Percentiles rank a stretch among this genome's conserved stretches.
These are phyloP conservation scores for Geotrichum aggregatum DNA, from an alignment of 1,139 yeast genomes.

Conservation along the genomic window DNA sequence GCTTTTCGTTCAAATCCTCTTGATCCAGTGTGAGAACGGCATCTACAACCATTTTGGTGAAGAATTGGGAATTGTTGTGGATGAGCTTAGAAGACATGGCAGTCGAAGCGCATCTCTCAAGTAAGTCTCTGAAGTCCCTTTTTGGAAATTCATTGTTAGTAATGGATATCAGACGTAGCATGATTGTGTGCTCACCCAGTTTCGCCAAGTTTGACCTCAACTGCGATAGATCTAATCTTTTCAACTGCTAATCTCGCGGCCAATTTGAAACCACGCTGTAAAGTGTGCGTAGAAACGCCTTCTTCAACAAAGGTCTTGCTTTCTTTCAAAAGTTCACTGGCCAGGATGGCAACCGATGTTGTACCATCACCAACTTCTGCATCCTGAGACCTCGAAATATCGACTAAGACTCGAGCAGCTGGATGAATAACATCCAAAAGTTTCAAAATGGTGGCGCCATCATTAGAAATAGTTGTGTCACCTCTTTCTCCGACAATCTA, in stretches of 20 bases:
- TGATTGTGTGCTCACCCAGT: slow-evolving; percentile 18
- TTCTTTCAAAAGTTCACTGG: slow-evolving; percentile 92
- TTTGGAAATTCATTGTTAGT: too few relatives aligned
- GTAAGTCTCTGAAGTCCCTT: slow-evolving; percentile 59
- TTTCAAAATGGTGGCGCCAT: slow-evolving; percentile 94
- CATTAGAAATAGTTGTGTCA: slow-evolving; percentile 91
- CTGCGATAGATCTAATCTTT: slow-evolving; percentile 69
- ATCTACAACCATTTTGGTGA: slow-evolving; percentile 94
- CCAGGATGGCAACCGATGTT: slow-evolving; percentile 87
- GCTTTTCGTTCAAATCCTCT: slow-evolving; percentile 76
- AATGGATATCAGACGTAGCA: too few relatives aligned
- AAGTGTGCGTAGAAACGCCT: slow-evolving; percentile 86
- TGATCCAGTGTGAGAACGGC: slow-evolving; percentile 86
- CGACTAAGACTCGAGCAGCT: slow-evolving; percentile 93
- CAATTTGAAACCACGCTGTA: slow-evolving; percentile 79
- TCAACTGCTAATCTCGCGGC: slow-evolving; percentile 76
- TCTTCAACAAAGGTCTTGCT: slow-evolving; percentile 88
- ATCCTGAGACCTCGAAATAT: slow-evolving; percentile 92
- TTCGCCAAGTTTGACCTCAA: slow-evolving; percentile 46
- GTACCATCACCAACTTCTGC: slow-evolving; percentile 99
- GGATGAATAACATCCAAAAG: slow-evolving; percentile 95
- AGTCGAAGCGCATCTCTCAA: slow-evolving; percentile 91
- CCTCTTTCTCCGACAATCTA: slow-evolving; percentile 72
- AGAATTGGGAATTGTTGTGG: slow-evolving; percentile 77
- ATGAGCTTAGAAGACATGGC: slow-evolving; percentile 96